Evolutionary conservation across 2,329 filamentous ascomycete species (phyloP), one percentile per base, ranked within the genome.

Genomic region (Penicillium sp.): DNA sequence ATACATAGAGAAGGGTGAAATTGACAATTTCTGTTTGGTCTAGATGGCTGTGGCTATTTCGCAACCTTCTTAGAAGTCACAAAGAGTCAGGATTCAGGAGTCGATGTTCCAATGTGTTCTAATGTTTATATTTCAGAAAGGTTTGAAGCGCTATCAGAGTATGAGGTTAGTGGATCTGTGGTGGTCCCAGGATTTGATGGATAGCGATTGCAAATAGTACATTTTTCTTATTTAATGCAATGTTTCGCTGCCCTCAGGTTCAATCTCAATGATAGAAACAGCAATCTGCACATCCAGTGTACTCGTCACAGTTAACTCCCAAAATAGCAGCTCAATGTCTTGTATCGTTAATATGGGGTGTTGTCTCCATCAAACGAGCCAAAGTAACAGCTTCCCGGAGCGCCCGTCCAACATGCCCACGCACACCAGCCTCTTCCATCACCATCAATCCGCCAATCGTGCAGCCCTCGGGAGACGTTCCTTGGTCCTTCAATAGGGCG

Each of bases 361-460:
- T 58, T 16, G 61, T 63, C 35, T 82, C 81, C 55, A 85, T 69
- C 62, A 83, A 73, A 52, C 79, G 78, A 4, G 83, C 83, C 56
- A 85, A 77, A 34, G 80, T 79, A n/a, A 84, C 84, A 7, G 83
- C 82, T 66, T 85, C 83, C 58, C 83, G 73, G 18, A 86, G 76
- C n/a, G 81, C 81, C 57, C 79, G 78, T 3, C 81, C 77, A 34
- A 86, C 72, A 10, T 76, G 76, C 0, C 82, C 83, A 59, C 82
- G 75, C 16, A 85, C 77, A 1, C 75, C 77, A 2, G 78, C 81
- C 63, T 86, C 83, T 69, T 86, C 84, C 35, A 87, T 70, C 22
- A 84, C 82, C 69, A 85, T 72, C 59, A 87, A 65, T 0, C 85
- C 85, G 1, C 81, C 83, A 64, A 86, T 85, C 10, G 85, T 87